Percentiles rank a stretch among this genome's conserved stretches.
Conservation (phyloP, 1,139 yeast genomes). For the Kodamaea anthophila region DNA sequence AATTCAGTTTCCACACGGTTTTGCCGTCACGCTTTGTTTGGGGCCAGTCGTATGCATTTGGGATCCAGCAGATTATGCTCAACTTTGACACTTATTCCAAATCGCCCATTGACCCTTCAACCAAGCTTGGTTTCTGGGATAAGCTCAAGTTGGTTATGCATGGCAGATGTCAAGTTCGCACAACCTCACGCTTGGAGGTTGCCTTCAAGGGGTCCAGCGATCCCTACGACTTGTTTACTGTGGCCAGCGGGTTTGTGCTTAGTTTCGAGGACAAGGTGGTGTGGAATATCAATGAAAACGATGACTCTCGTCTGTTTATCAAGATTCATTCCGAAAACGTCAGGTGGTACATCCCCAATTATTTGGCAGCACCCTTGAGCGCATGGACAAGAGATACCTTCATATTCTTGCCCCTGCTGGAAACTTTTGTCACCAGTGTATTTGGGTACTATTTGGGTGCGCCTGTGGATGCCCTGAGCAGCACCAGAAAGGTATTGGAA, state of each 20-base stretch:
- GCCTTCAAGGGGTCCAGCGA: slow-evolving; percentile 45
- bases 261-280: slow-evolving; percentile 32
- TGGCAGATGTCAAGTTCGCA: slow-evolving; percentile 33
- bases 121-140: slow-evolving; percentile 56
- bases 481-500: slow-evolving; percentile 23
- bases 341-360: slow-evolving; percentile 53
- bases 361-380: slow-evolving; percentile 49
- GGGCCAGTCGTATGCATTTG: slow-evolving; percentile 85
- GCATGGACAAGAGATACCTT: slow-evolving; percentile 56
- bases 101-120: slow-evolving; percentile 65
- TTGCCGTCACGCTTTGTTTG: slow-evolving; percentile 69
- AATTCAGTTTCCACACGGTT: slow-evolving; percentile 49
- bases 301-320: slow-evolving; percentile 34
- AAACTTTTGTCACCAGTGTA: slow-evolving; percentile 41
- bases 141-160: slow-evolving; percentile 45
- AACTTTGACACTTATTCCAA: slow-evolving; percentile 81
- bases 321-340: slow-evolving; percentile 33
- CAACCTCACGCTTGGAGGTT: slow-evolving; percentile 45
- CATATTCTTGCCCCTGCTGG: slow-evolving; percentile 39
- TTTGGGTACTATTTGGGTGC: slow-evolving; percentile 43
- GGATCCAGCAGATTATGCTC: slow-evolving; percentile 73
- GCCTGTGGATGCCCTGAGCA: slow-evolving; percentile 11
- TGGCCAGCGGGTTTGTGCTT: slow-evolving; percentile 37
- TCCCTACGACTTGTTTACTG: slow-evolving; percentile 37
- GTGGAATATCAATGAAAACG: slow-evolving; percentile 37